Conservation (phyloP, 306 rosid genomes). For the Quercus ilex region DNA sequence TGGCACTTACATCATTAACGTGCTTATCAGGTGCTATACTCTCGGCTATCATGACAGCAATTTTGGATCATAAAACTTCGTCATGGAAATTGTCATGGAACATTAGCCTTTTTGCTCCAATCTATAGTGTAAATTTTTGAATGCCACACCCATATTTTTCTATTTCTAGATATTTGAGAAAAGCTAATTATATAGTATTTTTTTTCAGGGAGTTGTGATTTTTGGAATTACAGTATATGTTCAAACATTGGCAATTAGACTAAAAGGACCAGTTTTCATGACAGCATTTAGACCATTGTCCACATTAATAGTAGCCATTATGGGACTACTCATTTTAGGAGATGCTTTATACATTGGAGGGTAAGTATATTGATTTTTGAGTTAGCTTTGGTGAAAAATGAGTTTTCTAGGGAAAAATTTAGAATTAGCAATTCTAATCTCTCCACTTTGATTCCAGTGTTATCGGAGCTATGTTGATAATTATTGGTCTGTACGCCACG, state of each 20-base stretch:
- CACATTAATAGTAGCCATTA: conserved; percentile 11
- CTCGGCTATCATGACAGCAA: conserved; percentile 10
- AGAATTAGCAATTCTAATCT: background rate
- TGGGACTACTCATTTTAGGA: conserved; percentile 12
- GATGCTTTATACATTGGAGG: conserved; percentile 28
- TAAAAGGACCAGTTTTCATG: conserved; percentile 30
- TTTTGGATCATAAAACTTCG: conserved; percentile 25
- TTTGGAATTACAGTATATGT: background rate
- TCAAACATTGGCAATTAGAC: conserved; percentile 4
- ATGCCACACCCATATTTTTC: background rate
- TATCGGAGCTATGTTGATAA: conserved; percentile 17
- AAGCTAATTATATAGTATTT: background rate
- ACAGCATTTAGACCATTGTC: conserved; percentile 21
- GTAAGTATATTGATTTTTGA: background rate
- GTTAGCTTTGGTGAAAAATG: background rate
- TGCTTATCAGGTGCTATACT: conserved; percentile 24
- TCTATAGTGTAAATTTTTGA: conserved; percentile 6
- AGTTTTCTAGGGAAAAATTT: background rate
- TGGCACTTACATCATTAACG: conserved; percentile 12
- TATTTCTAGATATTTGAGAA: too few relatives aligned
- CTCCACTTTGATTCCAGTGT: background rate
- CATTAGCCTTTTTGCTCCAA: conserved; percentile 23
- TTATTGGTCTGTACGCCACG: conserved; percentile 22
- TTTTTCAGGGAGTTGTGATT: conserved; percentile 24
- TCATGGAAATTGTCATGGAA: conserved; percentile 30